Evolutionary conservation across 371 early-diverging fungal genomes (phyloP).

Genomic region (Apophysomyces sp.): DNA sequence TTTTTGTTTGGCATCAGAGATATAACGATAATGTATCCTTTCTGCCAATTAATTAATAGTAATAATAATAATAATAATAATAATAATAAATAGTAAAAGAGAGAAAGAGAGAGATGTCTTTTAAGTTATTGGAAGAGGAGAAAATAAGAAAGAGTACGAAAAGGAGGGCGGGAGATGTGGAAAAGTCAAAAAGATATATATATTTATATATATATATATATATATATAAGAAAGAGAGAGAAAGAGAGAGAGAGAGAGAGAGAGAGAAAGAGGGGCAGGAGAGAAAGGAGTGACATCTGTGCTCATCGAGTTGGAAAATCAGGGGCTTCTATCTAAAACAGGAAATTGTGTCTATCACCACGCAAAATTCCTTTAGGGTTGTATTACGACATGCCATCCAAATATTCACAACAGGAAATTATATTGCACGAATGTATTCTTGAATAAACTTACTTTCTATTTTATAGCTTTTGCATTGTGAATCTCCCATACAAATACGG

Average conservation of each 20-base stretch:
- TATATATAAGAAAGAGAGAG: background rate
- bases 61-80: background rate
- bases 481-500: too few relatives aligned
- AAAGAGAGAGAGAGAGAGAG: background rate
- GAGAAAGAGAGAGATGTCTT: background rate
- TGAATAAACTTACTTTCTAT: too few relatives aligned
- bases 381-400: background rate
- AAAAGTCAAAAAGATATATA: constrained; percentile 1
- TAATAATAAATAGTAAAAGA: background rate
- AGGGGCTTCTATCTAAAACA: background rate
- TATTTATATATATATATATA: too few relatives aligned
- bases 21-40: background rate
- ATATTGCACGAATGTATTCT: too few relatives aligned
- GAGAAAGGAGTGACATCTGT: background rate
- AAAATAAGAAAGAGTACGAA: background rate
- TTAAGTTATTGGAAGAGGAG: too few relatives aligned
- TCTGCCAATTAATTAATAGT: too few relatives aligned
- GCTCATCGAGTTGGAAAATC: constrained; percentile 8
- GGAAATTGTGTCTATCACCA: background rate
- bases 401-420: background rate
- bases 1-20: constrained; percentile 21
- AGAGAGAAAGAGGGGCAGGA: constrained; percentile 7
- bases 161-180: background rate
- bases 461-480: too few relatives aligned
- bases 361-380: background rate